Evolutionary conservation across 768 basidiomycete genomes (phyloP), one percentile per base, ranked within the genome.

Genomic region (Russula abietina): DNA sequence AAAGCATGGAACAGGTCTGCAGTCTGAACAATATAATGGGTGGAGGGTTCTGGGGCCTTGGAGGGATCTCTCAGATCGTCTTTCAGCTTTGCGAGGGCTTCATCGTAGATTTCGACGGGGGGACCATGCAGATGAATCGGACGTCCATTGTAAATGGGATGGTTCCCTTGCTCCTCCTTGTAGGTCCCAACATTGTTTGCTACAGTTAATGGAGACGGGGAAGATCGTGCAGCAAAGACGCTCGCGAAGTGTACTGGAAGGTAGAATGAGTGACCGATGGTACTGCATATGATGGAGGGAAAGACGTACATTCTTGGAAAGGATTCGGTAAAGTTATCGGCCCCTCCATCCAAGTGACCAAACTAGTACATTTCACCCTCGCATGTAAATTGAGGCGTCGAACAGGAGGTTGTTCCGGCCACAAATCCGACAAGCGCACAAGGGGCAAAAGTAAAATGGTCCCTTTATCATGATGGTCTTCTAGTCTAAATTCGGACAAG

Each of bases 281-380:
- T 16, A n/a, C n/a, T n/a, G n/a, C n/a, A 39, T 39, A 6, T 16
- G 4, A 39, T 16, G 4, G 19, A 19, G 19, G 17, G 41, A 8
- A 43, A 43, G 41, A 43, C 41, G 41, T 19, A 43, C 41, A 9
- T n/a, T 43, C 19, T 43, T 19, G 19, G 41, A 19, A 43, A 3
- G 41, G 17, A 9, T 17, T 17, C 8, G 38, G 16, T 14, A 38
- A 14, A 14, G 14, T 4, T 14, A 6, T 6, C 3, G 14, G 4
- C 5, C 14, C 14, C 36, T 14, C 1, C 10, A 33, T 4, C 14
- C 12, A n/a, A n/a, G n/a, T n/a, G n/a, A n/a, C n/a, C n/a, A n/a
- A n/a, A n/a, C n/a, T 3, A 17, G 94, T 95, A 0, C 71, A 76
- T 33, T 10, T 10, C 38, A 81, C 87, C 0, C 76, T 99, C 16